Percentiles rank a stretch among this genome's conserved stretches.
phyloP scores from a whole-genome alignment of 495 filamentous ascomycete species.

The Annulohypoxylon bovei region DNA sequence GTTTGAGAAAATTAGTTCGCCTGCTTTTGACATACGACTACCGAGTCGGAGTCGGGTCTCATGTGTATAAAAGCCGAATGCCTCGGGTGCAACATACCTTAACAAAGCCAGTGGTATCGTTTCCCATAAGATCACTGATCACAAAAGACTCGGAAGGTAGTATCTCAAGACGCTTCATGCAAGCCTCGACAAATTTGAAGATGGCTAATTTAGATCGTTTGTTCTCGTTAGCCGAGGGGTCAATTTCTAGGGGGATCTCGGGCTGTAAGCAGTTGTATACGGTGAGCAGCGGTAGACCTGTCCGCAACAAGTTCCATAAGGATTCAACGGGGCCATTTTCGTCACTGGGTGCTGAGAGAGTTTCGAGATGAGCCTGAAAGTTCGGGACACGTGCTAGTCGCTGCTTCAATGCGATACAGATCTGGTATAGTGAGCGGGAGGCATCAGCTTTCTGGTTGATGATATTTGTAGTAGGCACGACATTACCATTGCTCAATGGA shows the following conservation, averaged over 20 bases:
- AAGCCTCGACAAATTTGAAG: slow-evolving; percentile 66
- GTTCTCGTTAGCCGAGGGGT: slow-evolving; percentile 65
- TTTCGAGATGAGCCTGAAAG: slow-evolving; percentile 75
- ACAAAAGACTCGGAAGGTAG: slow-evolving; percentile 86
- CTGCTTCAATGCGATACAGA: slow-evolving; percentile 83
- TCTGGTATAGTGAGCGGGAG: slow-evolving; percentile 90
- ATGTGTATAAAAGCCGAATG: not conserved
- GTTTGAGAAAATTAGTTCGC: slow-evolving; percentile 31
- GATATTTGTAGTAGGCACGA: slow-evolving; percentile 83
- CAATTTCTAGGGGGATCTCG: slow-evolving; percentile 65
- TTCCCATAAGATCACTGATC: slow-evolving; percentile 88
- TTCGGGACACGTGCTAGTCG: slow-evolving; percentile 83
- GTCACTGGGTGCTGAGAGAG: slow-evolving; percentile 57
- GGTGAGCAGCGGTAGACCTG: slow-evolving; percentile 83
- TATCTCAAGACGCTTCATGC: slow-evolving; percentile 73
- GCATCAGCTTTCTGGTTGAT: slow-evolving; percentile 94
- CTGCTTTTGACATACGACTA: not conserved
- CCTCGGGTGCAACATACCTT: slow-evolving; percentile 67
- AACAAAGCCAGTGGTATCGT: slow-evolving; percentile 96
- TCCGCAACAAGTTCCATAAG: slow-evolving; percentile 87
- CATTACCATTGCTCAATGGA: slow-evolving; percentile 62
- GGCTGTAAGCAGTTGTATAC: slow-evolving; percentile 89
- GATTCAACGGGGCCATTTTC: slow-evolving; percentile 86
- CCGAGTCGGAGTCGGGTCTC: not conserved
- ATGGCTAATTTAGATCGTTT: slow-evolving; percentile 71